phyloP scores from a whole-genome alignment of 1,139 yeast species.

The Candida glucosophila region DNA sequence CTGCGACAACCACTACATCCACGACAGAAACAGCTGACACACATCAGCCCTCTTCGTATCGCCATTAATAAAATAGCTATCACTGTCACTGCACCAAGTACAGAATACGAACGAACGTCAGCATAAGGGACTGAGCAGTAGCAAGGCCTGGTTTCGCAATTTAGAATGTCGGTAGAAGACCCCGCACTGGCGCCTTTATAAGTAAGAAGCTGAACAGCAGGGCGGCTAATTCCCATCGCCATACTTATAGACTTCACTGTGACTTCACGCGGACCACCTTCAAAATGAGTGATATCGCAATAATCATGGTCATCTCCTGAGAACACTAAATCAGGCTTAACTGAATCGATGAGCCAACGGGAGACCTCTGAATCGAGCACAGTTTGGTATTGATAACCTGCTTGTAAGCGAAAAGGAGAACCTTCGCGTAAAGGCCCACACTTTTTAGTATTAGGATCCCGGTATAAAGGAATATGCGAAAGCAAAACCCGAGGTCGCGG shows the following conservation, averaged over 20 bases:
- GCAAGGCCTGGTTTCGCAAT: constrained; percentile 36
- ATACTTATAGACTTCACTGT: constrained; percentile 50
- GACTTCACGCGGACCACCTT: constrained; percentile 24
- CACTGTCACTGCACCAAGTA: not conserved
- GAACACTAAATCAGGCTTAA: constrained; percentile 35
- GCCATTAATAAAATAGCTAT: no score
- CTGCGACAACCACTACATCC: no score
- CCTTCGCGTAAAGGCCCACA: constrained; percentile 44
- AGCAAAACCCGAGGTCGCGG: constrained; percentile 31
- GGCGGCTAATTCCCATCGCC: constrained; percentile 51
- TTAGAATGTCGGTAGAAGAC: constrained; percentile 9
- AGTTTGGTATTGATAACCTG: constrained; percentile 47
- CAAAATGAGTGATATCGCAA: constrained; percentile 38
- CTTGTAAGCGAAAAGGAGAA: constrained; percentile 14
- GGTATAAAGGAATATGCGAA: constrained; percentile 41
- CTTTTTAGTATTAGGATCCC: constrained; percentile 19
- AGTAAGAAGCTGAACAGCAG: constrained; percentile 45
- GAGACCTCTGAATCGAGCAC: constrained; percentile 24
- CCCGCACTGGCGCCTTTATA: constrained; percentile 15
- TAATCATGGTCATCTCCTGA: constrained; percentile 52
- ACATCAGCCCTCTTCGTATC: no score
- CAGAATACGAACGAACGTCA: constrained; percentile 24
- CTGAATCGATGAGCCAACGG: constrained; percentile 16
- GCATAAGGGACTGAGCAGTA: constrained; percentile 42
- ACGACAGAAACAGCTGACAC: no score